These are phyloP conservation scores for Coelastrella sp. DNA, from an alignment of 139 green algal genomes.

Conservation along the genomic window DNA sequence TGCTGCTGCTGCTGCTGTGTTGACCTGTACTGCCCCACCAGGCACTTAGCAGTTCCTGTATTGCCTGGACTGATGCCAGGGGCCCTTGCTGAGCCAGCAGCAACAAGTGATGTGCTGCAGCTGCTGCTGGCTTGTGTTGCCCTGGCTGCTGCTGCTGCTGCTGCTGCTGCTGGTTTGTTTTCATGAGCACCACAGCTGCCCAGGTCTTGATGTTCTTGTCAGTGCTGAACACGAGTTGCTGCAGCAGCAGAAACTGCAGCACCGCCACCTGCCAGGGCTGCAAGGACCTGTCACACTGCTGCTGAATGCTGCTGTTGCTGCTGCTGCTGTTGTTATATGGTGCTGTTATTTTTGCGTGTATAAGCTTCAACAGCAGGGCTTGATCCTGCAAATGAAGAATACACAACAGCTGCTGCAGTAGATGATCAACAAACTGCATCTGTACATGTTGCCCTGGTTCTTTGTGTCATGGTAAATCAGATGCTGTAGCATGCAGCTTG, in stretches of 20 bases:
- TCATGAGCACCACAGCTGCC: slow-evolving; percentile 19
- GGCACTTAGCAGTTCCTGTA: not conserved
- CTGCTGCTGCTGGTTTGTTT: not conserved
- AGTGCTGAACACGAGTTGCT: slow-evolving; percentile 43
- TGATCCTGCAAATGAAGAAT: slow-evolving; percentile 15
- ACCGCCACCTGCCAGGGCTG: slow-evolving; percentile 17
- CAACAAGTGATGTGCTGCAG: not conserved
- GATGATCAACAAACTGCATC: not conserved
- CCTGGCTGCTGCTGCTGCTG: not conserved
- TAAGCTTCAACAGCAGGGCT: not conserved
- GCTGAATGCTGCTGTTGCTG: not conserved
- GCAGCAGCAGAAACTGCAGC: slow-evolving; percentile 33
- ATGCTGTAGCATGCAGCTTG: too few species aligned
- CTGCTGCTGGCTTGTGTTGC: not conserved
- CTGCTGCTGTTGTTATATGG: slow-evolving; percentile 9
- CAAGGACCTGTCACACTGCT: slow-evolving; percentile 4
- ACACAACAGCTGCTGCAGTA: not conserved
- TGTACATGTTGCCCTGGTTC: not conserved
- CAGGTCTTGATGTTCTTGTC: not conserved
- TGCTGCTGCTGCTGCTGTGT: slow-evolving; percentile 44
- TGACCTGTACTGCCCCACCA: slow-evolving; percentile 31
- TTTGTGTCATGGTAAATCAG: too few species aligned
- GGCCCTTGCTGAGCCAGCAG: slow-evolving; percentile 5
- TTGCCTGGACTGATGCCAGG: not conserved
- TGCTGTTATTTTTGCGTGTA: not conserved